These are phyloP conservation scores for Sporothrix globosa DNA, from an alignment of 2,329 filamentous ascomycete genomes.

Conservation along the genomic window DNA sequence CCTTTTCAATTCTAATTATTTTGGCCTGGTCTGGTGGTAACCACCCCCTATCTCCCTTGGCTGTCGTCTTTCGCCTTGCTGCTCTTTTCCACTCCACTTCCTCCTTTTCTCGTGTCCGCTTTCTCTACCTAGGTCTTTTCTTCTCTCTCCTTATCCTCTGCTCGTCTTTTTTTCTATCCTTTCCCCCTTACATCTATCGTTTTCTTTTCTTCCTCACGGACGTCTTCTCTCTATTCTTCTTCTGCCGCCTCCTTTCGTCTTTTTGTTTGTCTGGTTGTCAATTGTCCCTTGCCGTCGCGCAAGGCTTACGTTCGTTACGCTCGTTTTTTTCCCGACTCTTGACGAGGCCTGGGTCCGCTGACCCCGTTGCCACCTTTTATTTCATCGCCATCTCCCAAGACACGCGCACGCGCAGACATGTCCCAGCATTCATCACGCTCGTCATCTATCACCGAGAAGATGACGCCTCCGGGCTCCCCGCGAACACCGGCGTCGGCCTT, in stretches of 20 bases:
- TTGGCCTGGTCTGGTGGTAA: constrained; percentile 2
- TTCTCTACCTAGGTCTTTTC: background rate
- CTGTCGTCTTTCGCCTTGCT: constrained; percentile 2
- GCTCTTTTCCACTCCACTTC: constrained; percentile 11
- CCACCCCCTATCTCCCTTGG: constrained; percentile 19
- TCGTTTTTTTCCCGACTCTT: constrained; percentile 4
- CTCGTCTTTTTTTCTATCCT: constrained; percentile 23
- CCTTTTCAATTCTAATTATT: background rate
- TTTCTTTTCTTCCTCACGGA: constrained; percentile 12
- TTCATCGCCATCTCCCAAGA: background rate
- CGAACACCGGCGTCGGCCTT: constrained; percentile 29
- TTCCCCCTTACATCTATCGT: constrained; percentile 18
- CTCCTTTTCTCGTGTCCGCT: constrained; percentile 14
- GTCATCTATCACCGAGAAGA: constrained; percentile 33
- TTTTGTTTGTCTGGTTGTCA: constrained; percentile 5
- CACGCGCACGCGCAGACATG: constrained; percentile 29
- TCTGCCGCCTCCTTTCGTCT: background rate
- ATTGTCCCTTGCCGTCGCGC: constrained; percentile 1
- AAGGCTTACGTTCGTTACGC: constrained; percentile 21
- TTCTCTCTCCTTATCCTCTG: constrained; percentile 5
- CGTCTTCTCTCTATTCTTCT: background rate
- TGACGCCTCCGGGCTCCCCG: constrained; percentile 33
- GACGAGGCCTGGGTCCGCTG: constrained; percentile 18
- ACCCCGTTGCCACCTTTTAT: background rate
- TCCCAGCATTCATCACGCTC: constrained; percentile 34